Conservation (phyloP, 2,329 filamentous ascomycete genomes). For the Paradendryphiella salina region DNA sequence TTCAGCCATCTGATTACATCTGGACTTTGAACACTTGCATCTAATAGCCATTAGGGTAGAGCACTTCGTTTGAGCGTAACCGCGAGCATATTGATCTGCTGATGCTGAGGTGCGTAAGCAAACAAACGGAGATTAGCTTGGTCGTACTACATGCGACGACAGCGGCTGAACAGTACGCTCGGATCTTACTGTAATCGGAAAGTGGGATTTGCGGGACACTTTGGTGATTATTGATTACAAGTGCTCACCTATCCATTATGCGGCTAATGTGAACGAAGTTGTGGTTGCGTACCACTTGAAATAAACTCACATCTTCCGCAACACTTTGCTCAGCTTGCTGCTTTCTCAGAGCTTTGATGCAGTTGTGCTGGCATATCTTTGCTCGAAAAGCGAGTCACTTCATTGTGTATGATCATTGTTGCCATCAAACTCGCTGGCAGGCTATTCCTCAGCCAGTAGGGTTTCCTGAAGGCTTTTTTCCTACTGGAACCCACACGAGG, state of each 20-base stretch:
- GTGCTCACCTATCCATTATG: too few relatives aligned
- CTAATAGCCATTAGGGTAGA: too few relatives aligned
- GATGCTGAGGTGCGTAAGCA: neutral
- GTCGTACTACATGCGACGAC: too few relatives aligned
- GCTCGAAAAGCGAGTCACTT: conserved; percentile 4
- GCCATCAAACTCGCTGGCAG: conserved; percentile 27
- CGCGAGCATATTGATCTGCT: neutral
- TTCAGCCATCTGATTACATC: too few relatives aligned
- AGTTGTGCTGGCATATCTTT: neutral
- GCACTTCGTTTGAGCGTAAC: neutral
- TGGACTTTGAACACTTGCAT: too few relatives aligned
- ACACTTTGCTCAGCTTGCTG: neutral
- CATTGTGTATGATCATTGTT: conserved; percentile 19
- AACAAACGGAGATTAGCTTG: neutral
- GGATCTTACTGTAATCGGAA: too few relatives aligned
- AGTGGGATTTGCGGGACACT: too few relatives aligned
- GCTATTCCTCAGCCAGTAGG: conserved; percentile 29
- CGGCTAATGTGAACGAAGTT: too few relatives aligned
- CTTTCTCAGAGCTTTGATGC: neutral
- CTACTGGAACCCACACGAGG: conserved; percentile 7
- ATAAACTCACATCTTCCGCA: too few relatives aligned
- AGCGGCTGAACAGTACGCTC: too few relatives aligned
- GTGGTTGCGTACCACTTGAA: too few relatives aligned
- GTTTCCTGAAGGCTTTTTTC: conserved; percentile 16
- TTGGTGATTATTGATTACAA: too few relatives aligned